Percentiles rank a stretch among this genome's conserved stretches.
These are phyloP conservation scores for Proliferodiscus dingleyae DNA, from an alignment of 2,329 filamentous ascomycete species.

Conservation along the genomic window DNA sequence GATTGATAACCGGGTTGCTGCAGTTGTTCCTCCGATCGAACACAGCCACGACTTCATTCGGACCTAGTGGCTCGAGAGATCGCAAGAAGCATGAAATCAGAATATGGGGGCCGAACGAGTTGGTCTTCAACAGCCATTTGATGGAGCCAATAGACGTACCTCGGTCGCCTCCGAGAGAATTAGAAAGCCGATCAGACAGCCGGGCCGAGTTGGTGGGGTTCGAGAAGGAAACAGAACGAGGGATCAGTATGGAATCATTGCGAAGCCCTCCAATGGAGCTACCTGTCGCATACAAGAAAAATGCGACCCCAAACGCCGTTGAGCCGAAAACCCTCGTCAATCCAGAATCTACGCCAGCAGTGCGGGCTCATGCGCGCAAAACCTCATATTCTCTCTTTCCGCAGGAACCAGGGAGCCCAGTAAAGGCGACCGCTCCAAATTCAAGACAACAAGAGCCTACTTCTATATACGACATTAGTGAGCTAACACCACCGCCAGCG, in stretches of 20 bases:
- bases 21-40: conserved; percentile 65
- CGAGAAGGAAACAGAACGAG: conserved; percentile 19
- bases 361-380: conserved; percentile 19
- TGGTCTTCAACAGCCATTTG: conserved; percentile 26
- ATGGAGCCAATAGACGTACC: conserved; percentile 25
- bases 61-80: conserved; percentile 44
- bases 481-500: conserved; percentile 24
- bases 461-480: conserved; percentile 29
- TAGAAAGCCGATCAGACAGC: conserved; percentile 19
- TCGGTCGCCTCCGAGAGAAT: conserved; percentile 8
- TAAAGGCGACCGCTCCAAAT: background rate
- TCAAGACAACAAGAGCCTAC: conserved; percentile 13
- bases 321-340: conserved; percentile 1
- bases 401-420: conserved; percentile 4
- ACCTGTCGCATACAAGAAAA: conserved; percentile 2
- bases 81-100: conserved; percentile 44
- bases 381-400: conserved; percentile 30
- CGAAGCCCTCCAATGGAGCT: conserved; percentile 9
- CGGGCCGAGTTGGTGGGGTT: conserved; percentile 18
- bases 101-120: conserved; percentile 40
- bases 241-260: conserved; percentile 22
- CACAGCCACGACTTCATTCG: conserved; percentile 50
- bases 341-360: background rate
- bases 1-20: conserved; percentile 58
- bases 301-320: background rate